phyloP scores from a whole-genome alignment of 208 protist species.

The Crithidia sp. region DNA sequence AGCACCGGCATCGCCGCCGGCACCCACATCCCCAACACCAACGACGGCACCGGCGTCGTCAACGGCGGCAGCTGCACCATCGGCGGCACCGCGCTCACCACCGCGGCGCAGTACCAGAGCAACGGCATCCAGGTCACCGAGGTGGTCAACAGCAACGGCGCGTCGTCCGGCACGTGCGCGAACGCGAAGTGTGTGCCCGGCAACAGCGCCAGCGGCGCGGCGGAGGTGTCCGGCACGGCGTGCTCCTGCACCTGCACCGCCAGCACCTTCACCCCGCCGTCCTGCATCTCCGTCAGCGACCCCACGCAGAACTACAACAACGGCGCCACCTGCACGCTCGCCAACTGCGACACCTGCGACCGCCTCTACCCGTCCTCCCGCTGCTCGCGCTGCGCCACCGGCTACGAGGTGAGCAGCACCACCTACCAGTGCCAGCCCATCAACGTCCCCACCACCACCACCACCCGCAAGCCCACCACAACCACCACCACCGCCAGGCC shows the following conservation, averaged over 20 bases:
- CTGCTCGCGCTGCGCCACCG: too few relatives aligned
- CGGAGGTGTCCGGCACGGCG: background rate
- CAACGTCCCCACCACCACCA: too few relatives aligned
- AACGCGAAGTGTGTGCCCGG: slow-evolving; percentile 21
- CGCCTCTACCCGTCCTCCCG: too few relatives aligned
- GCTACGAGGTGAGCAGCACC: too few relatives aligned
- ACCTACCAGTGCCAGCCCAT: too few relatives aligned
- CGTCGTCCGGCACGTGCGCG: slow-evolving; percentile 3
- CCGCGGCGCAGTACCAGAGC: background rate
- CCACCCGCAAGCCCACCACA: too few relatives aligned
- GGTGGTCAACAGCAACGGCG: slow-evolving; percentile 10
- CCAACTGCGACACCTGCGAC: too few relatives aligned
- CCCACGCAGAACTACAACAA: background rate
- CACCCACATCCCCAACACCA: background rate
- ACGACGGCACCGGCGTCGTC: too few relatives aligned
- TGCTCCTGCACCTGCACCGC: slow-evolving; percentile 22
- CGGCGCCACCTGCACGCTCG: too few relatives aligned
- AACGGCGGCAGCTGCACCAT: slow-evolving; percentile 4
- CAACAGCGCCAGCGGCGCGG: background rate
- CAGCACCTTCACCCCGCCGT: background rate
- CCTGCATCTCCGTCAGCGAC: background rate
- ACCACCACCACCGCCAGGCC: too few relatives aligned
- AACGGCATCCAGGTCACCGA: background rate
- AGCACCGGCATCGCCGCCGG: background rate
- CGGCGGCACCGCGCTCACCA: background rate